These are phyloP conservation scores for Solanum pinnatisectum DNA, from an alignment of 257 asterid species.

Conservation along the genomic window DNA sequence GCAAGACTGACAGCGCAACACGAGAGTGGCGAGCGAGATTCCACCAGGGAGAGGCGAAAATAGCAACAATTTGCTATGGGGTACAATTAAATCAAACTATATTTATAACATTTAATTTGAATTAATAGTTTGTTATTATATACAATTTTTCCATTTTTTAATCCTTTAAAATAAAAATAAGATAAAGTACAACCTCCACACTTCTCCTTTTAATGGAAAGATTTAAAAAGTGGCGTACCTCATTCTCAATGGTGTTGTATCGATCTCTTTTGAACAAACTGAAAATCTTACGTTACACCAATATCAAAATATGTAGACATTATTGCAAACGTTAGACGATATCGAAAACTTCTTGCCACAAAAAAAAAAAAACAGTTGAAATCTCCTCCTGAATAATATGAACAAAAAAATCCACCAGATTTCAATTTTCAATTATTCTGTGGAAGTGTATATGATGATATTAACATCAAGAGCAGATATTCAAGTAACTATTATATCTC, in stretches of 20 bases:
- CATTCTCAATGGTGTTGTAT: background rate
- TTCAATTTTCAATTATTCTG: background rate
- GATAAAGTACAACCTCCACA: background rate
- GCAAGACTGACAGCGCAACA: too few relatives aligned
- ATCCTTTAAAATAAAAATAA: background rate
- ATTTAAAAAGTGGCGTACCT: background rate
- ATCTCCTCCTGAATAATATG: background rate
- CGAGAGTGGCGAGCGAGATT: too few relatives aligned
- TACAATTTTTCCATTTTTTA: background rate
- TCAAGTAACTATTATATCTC: background rate
- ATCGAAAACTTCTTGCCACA: background rate
- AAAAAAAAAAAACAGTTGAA: background rate
- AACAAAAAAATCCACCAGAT: background rate
- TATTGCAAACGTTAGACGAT: background rate
- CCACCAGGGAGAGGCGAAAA: too few relatives aligned
- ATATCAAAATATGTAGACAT: background rate
- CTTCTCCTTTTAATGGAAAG: background rate
- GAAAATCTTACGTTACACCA: background rate
- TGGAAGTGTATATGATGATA: background rate
- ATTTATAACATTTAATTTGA: too few relatives aligned
- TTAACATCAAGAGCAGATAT: background rate
- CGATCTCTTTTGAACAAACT: background rate
- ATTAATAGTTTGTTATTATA: too few relatives aligned
- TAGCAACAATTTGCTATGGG: too few relatives aligned
- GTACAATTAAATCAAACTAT: too few relatives aligned